Percentiles rank a stretch among this genome's conserved stretches.
Conservation (phyloP, 192 early-diverging fungal genomes). For the Dissophora globulifera region DNA sequence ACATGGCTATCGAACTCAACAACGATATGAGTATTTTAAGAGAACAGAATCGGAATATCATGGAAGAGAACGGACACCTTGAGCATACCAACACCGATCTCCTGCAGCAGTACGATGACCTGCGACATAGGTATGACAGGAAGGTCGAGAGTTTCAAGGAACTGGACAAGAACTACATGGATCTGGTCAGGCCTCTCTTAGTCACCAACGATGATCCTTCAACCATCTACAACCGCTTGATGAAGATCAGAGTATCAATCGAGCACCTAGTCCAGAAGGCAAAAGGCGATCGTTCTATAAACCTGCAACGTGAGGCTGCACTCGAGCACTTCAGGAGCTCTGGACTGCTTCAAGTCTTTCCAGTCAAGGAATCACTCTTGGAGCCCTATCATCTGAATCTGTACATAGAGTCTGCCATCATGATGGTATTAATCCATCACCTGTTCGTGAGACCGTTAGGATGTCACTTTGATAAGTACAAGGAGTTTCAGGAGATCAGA, state of each 20-base stretch:
- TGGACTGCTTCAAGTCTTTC: slow-evolving; percentile 1
- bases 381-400: slow-evolving; percentile 14
- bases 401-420: slow-evolving; percentile 23
- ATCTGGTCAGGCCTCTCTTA: slow-evolving; percentile 12
- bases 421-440: slow-evolving; percentile 3
- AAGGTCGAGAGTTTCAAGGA: slow-evolving; percentile 12
- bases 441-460: slow-evolving; percentile 12
- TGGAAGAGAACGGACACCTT: no score
- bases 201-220: slow-evolving; percentile 12
- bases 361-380: not conserved
- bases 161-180: slow-evolving; percentile 28
- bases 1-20: no score
- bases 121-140: slow-evolving; percentile 1
- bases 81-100: not conserved
- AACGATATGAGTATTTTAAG: no score
- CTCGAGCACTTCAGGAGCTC: slow-evolving; percentile 11
- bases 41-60: no score
- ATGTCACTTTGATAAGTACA: slow-evolving; percentile 12
- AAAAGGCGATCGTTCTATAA: slow-evolving; percentile 10
- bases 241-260: slow-evolving; percentile 7
- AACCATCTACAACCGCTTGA: slow-evolving; percentile 15
- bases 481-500: slow-evolving; percentile 8
- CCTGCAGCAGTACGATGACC: not conserved
- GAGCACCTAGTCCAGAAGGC: slow-evolving; percentile 20
- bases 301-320: slow-evolving; percentile 18